phyloP scores from a whole-genome alignment of 1,284 basidiomycete species.

The Trametes versicolor region DNA sequence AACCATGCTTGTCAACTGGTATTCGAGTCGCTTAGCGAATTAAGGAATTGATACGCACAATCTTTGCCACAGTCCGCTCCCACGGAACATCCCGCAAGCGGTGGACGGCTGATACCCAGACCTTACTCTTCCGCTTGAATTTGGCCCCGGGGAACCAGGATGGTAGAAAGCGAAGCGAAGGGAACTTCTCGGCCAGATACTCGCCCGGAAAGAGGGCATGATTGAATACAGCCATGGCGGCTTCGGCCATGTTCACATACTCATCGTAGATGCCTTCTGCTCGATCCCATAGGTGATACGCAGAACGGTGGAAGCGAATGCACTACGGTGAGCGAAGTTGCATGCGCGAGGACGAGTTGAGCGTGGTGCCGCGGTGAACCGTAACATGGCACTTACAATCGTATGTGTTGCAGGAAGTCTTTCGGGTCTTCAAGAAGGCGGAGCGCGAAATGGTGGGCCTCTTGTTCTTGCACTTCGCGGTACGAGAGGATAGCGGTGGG shows the following conservation, averaged over 20 bases:
- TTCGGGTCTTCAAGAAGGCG: not conserved
- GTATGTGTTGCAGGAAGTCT: constrained; percentile 6
- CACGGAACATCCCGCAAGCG: not conserved
- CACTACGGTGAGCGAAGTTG: constrained; percentile 5
- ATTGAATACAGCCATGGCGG: not conserved
- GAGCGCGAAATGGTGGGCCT: not conserved
- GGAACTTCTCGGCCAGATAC: constrained; percentile 16
- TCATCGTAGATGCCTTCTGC: constrained; percentile 2
- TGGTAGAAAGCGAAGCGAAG: constrained; percentile 8
- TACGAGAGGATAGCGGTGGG: constrained; percentile 8
- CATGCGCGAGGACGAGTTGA: not conserved
- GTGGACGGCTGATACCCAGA: not conserved
- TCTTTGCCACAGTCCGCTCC: not conserved
- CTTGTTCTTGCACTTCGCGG: not conserved
- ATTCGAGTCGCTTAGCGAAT: not conserved
- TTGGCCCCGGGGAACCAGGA: constrained; percentile 21
- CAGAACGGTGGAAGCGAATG: constrained; percentile 3
- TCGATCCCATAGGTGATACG: constrained; percentile 13
- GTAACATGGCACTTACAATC: not conserved
- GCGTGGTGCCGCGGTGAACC: not conserved
- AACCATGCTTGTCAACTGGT: not conserved
- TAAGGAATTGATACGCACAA: not conserved
- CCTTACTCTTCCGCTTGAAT: not conserved
- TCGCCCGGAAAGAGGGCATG: constrained; percentile 10
- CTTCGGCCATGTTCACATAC: not conserved